A percentile compares a stretch with the other conserved stretches of the same genome.
phyloP scores from a whole-genome alignment of 2,329 filamentous ascomycete species.

The Monosporascus sp. region DNA sequence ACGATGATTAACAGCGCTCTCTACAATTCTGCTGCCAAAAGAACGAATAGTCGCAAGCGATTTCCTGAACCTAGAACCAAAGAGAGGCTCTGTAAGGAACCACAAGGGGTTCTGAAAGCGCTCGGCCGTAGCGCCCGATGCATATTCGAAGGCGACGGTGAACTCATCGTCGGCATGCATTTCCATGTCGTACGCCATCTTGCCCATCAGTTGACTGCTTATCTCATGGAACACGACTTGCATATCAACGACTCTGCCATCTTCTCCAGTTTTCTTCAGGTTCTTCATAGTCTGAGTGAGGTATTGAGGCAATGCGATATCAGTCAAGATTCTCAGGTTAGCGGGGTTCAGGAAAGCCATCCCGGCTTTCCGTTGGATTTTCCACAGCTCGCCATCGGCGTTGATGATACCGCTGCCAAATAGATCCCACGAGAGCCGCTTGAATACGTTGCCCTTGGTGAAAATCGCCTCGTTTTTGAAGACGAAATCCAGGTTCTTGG shows the following conservation, averaged over 20 bases:
- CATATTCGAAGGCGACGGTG: conserved; percentile 55
- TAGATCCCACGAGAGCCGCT: conserved; percentile 53
- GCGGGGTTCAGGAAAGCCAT: conserved; percentile 52
- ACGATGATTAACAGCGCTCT: conserved; percentile 43
- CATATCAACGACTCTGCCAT: conserved; percentile 41
- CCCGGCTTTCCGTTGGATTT: conserved; percentile 57
- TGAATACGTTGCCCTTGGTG: conserved; percentile 58
- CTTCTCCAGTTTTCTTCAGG: conserved; percentile 29
- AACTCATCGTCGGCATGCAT: conserved; percentile 59
- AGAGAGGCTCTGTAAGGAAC: conserved; percentile 52
- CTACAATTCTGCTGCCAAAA: conserved; percentile 54
- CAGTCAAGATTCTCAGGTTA: conserved; percentile 53
- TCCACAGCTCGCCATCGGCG: conserved; percentile 59
- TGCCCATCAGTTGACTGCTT: conserved; percentile 61
- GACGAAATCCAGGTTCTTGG: conserved; percentile 56
- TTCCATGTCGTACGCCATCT: conserved; percentile 65
- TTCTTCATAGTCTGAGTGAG: conserved; percentile 36
- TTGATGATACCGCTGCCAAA: conserved; percentile 65
- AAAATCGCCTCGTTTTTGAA: conserved; percentile 57
- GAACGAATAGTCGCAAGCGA: conserved; percentile 46
- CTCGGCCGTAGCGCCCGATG: conserved; percentile 53
- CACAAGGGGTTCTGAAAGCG: conserved; percentile 64
- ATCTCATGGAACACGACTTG: conserved; percentile 58
- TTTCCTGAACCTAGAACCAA: conserved; percentile 40
- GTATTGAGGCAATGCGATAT: conserved; percentile 51